These are phyloP conservation scores for Stenogyne calaminthoides DNA, from an alignment of 305 asterid species.

Conservation along the genomic window DNA sequence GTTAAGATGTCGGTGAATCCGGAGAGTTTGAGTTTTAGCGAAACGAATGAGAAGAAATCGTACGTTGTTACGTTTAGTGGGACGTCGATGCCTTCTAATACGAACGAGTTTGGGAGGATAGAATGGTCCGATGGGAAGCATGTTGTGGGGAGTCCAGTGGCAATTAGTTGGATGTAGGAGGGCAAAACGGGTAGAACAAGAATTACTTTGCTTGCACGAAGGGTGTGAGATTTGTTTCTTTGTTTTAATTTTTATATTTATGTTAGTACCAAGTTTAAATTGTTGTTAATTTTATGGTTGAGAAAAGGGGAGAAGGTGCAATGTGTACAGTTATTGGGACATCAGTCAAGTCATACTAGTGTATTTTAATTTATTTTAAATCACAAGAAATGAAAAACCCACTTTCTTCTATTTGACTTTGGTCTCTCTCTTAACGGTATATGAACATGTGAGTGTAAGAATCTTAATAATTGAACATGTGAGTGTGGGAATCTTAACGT, in stretches of 20 bases:
- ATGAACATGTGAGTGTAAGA: not conserved
- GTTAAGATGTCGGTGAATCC: slow-evolving; percentile 70
- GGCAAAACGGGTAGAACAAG: not conserved
- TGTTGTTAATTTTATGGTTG: not conserved
- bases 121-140: slow-evolving; percentile 77
- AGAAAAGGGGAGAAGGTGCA: not conserved
- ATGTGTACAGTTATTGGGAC: slow-evolving; percentile 36
- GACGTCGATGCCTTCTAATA: slow-evolving; percentile 54
- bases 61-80: slow-evolving; percentile 66
- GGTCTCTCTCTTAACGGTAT: slow-evolving; percentile 9
- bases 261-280: slow-evolving; percentile 21
- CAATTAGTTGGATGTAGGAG: slow-evolving; percentile 54
- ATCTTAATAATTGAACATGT: not conserved
- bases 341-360: not conserved
- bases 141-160: slow-evolving; percentile 67
- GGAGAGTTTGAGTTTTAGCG: slow-evolving; percentile 48
- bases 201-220: slow-evolving; percentile 23
- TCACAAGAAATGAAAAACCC: not conserved
- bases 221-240: slow-evolving; percentile 31
- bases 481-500: not conserved
- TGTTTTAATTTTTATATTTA: not conserved
- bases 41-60: slow-evolving; percentile 60
- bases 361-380: not conserved
- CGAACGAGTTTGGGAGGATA: slow-evolving; percentile 54
- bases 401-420: not conserved